Conservation (phyloP, 2,329 filamentous ascomycete genomes). For the Colletotrichum truncatum region DNA sequence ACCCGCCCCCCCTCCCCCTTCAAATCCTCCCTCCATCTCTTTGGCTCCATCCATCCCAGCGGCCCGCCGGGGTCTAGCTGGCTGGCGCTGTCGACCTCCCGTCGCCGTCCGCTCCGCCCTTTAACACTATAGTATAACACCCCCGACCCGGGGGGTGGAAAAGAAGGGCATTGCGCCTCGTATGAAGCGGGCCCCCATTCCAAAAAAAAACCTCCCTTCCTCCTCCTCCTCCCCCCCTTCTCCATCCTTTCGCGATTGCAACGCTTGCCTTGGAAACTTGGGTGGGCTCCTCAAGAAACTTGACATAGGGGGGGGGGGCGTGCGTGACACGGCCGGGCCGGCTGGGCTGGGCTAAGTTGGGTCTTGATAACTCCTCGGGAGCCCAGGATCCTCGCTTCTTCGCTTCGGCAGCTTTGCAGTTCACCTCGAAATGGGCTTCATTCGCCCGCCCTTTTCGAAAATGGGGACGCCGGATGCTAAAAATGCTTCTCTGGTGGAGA, state of each 20-base stretch:
- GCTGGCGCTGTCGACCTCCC: constrained; percentile 15
- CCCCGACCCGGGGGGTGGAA: not conserved
- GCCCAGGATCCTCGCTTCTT: not conserved
- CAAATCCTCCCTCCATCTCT: no score
- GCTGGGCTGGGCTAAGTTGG: no score
- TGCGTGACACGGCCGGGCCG: no score
- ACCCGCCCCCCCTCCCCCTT: no score
- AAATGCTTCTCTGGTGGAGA: constrained; percentile 25
- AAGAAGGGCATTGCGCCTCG: constrained; percentile 18
- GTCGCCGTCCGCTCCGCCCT: not conserved
- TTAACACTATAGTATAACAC: not conserved
- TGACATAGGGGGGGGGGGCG: no score
- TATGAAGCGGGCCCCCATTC: constrained; percentile 28
- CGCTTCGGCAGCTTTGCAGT: constrained; percentile 3
- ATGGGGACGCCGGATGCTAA: constrained; percentile 4
- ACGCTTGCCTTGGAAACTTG: constrained; percentile 19
- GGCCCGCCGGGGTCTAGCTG: no score
- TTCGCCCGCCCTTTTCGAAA: constrained; percentile 3
- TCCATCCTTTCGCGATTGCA: constrained; percentile 8
- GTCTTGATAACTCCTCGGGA: constrained; percentile 1
- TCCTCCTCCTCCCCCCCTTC: not conserved
- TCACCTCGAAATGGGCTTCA: not conserved
- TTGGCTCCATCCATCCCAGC: no score
- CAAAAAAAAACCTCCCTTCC: no score
- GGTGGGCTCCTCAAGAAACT: not conserved